Evolutionary conservation across 116 monocot genomes (phyloP).

Genomic region (Iris pallida): DNA sequence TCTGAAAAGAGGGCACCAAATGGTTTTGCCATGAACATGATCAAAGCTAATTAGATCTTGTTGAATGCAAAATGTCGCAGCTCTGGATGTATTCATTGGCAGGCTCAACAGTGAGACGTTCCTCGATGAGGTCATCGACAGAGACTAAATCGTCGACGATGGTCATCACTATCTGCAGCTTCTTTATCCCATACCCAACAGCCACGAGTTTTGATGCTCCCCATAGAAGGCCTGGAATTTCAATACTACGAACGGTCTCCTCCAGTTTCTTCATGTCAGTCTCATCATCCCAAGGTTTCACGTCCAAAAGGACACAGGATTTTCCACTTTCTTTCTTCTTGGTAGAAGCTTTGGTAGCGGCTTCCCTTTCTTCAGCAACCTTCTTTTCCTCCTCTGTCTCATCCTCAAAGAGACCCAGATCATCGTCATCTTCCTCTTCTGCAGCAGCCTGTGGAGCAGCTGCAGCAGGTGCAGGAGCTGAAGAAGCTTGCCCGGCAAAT

Average conservation of each 20-base stretch:
- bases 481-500: conserved; percentile 31
- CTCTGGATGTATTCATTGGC: conserved; percentile 71
- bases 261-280: conserved; percentile 87
- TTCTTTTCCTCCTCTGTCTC: conserved; percentile 98
- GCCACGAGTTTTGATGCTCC: conserved; percentile 66
- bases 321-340: conserved; percentile 99
- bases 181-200: conserved; percentile 80
- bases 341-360: conserved; percentile 59
- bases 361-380: conserved; percentile 66
- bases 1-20: too few species aligned
- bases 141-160: conserved; percentile 73
- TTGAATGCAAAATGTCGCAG: conserved; percentile 78
- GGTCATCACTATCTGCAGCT: conserved; percentile 81
- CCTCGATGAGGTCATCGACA: conserved; percentile 52
- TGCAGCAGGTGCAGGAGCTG: conserved; percentile 23
- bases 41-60: conserved; percentile 49
- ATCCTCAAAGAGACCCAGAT: conserved; percentile 92
- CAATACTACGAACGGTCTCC: conserved; percentile 47
- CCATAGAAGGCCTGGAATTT: conserved; percentile 54
- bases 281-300: conserved; percentile 97
- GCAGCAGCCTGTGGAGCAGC: conserved; percentile 17
- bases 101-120: too few species aligned
- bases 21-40: too few species aligned
- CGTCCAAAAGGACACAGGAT: conserved; percentile 77
- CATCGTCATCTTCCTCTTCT: conserved; percentile 90